Percentiles rank a stretch among this genome's conserved stretches.
Conservation (phyloP, 1,284 basidiomycete species). For the Cryptococcus sp. region DNA sequence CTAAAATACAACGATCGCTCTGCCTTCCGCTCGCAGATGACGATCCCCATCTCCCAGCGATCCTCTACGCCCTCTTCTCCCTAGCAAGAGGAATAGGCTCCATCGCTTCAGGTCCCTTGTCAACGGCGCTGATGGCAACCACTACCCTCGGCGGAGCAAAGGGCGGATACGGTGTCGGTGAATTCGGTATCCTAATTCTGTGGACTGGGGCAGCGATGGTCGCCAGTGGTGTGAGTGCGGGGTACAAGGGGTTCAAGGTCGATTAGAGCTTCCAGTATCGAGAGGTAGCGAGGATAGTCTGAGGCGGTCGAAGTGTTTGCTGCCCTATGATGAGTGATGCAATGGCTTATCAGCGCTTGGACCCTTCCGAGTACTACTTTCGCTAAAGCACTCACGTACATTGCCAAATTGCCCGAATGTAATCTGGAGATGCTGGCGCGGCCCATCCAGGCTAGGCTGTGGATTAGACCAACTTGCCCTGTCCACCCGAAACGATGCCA, state of each 20-base stretch:
- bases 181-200: constrained; percentile 34
- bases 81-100: constrained; percentile 35
- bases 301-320: no score
- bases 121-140: constrained; percentile 27
- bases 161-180: constrained; percentile 35
- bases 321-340: neutral
- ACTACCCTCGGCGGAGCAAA: constrained; percentile 18
- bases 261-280: constrained; percentile 13
- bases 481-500: constrained; percentile 30
- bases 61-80: constrained; percentile 33
- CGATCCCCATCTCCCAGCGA: constrained; percentile 29
- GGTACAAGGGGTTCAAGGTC: constrained; percentile 31
- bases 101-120: constrained; percentile 38
- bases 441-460: neutral
- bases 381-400: no score
- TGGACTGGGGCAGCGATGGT: constrained; percentile 34
- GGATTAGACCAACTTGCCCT: constrained; percentile 37
- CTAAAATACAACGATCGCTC: no score
- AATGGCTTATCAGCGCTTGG: no score
- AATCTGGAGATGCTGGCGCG: neutral
- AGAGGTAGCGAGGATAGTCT: no score
- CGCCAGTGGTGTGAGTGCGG: constrained; percentile 27
- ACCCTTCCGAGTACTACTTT: no score
- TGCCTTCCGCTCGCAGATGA: constrained; percentile 12
- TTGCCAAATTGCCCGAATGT: neutral